Evolutionary conservation across 1,284 basidiomycete species (phyloP), one percentile per base, ranked within the genome.

Genomic region (Cystobasidium pallidum): DNA sequence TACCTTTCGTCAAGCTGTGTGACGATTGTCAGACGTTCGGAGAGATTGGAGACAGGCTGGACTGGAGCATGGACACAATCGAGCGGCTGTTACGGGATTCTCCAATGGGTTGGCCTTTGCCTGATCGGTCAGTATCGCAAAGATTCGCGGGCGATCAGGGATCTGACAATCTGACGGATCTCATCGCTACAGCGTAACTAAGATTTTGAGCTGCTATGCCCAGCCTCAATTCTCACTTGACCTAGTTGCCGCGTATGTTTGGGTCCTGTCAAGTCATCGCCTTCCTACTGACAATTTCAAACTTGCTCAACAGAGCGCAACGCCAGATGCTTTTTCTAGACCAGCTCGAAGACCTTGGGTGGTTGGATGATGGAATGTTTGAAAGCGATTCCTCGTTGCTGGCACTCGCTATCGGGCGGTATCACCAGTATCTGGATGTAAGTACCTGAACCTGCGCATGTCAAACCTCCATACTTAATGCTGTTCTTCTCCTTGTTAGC

Each of bases 351-450:
- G 57, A 59, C 10, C 41, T 70, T 41, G 67, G 67, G 15, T 70
- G 67, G 67, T 47, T 70, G 28, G 45, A 70, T 34, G 17, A 21
- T 15, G 47, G 45, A 10, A 30, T 13, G 21, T 70, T 70, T 30
- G 67, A 59, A 24, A 39, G 11, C 10, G 67, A 70, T 24, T 17
- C 43, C 15, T 21, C 41, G 6, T 19, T 47, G 32, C 58, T 70
- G 1, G 57, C 61, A 39, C 45, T 49, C 3, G 57, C 67, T n/a
- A 70, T 70, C 41, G 67, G 55, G 24, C 67, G 67, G 8, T 70
- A 70, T 39, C 67, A 70, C 34, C 67, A 70, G 36, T 70, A 70
- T 28, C 45, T 70, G 19, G 67, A 70, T 34, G 67, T 62, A 34
- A 62, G 67, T 24, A 24, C 32, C 39, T 24, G 26, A 4, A 17